Evolutionary conservation across 805 yeast species (phyloP), one percentile per base, ranked within the genome.

Genomic region (Saturnispora saitoi): DNA sequence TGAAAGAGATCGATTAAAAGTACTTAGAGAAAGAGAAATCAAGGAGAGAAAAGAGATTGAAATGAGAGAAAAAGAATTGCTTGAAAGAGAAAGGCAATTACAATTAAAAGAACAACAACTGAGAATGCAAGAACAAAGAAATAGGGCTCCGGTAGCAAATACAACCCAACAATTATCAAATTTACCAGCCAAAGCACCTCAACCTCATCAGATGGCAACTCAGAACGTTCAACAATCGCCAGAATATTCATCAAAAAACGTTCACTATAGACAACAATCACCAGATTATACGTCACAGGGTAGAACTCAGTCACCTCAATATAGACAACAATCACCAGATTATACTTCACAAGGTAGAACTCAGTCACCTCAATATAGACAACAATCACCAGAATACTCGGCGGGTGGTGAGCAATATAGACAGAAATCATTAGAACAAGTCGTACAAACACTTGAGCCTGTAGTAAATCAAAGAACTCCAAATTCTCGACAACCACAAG

Each of bases 21-120:
- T 12, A 30, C 20, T 37, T 17, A 44, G 17, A 14, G 19, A 44
- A 20, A 17, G 26, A 36, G 34, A 26, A 22, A 20, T 36, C 19
- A 36, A 22, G 14, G 28, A 39, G 38, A 22, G 31, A 32, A 17
- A 19, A n/a, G 36, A 19, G 9, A 24, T 24, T 7, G 41, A 32
- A 32, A 12, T 32, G 17, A 34, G 32, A 10, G 46, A 43, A 20
- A 32, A 9, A 20, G 39, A 28, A 20, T 19, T 29, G 42, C 12
- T 46, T 32, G 48, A 38, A 20, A 29, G 49, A 8, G 45, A 47
- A 26, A 20, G 45, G 3, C 40, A 32, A 26, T 19, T 46, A 17
- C 38, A 12, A 24, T 12, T 46, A 12, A 46, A 46, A 29, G 48
- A 46, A 26, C 48, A 46, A 24, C 40, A 46, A 10, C 28, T 46